Evolutionary conservation across 192 early-diverging fungal genomes (phyloP).

Genomic region (Coemansia sp.): DNA sequence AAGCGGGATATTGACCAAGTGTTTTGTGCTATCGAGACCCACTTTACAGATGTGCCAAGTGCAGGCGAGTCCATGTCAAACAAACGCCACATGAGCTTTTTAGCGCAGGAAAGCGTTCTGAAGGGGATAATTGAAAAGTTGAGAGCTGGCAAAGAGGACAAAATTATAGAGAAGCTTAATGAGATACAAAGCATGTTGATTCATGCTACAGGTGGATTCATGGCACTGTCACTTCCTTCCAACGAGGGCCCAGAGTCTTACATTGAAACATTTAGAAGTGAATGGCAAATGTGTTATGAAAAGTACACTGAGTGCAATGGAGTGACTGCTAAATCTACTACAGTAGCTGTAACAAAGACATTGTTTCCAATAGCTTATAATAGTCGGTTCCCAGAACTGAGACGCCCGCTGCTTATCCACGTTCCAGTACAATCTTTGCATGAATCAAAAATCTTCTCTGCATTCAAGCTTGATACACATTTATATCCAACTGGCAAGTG

Average conservation of each 20-base stretch:
- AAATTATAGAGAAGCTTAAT: conserved; percentile 16
- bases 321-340: background rate
- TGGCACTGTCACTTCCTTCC: conserved; percentile 21
- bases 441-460: conserved; percentile 44
- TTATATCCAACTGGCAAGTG: conserved; percentile 10
- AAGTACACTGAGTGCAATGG: background rate
- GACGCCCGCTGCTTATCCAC: conserved; percentile 44
- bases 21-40: conserved; percentile 50
- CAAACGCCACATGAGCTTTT: conserved; percentile 63
- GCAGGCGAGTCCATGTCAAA: conserved; percentile 51
- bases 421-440: conserved; percentile 54
- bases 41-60: conserved; percentile 44
- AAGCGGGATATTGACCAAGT: conserved; percentile 68
- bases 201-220: conserved; percentile 1
- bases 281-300: conserved; percentile 25
- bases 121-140: conserved; percentile 47
- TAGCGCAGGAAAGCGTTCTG: conserved; percentile 69
- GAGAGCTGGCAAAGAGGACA: conserved; percentile 5
- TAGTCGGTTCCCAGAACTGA: conserved; percentile 46
- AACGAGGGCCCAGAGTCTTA: conserved; percentile 15
- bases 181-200: conserved; percentile 17
- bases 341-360: background rate
- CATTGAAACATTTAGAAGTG: conserved; percentile 18
- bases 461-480: conserved; percentile 47
- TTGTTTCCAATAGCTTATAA: conserved; percentile 52